These are phyloP conservation scores for Bonia amplexicaulis DNA, from an alignment of 176 grass and related monocot species.

Conservation along the genomic window DNA sequence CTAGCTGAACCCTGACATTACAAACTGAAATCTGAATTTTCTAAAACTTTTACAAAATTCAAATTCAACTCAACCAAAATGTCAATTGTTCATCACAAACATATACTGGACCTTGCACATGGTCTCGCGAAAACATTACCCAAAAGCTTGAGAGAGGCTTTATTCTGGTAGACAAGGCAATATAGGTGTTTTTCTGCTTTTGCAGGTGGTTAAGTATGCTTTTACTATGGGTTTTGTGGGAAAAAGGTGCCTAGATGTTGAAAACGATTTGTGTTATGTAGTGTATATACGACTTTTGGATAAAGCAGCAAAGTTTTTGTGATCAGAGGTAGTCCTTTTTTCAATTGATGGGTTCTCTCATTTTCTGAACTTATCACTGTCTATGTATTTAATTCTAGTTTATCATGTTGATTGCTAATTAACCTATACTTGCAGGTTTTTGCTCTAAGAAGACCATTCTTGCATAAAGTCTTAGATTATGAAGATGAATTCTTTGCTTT, in stretches of 20 bases:
- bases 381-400: neutral
- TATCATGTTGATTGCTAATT: neutral
- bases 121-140: neutral
- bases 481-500: constrained; percentile 96
- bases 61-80: no score
- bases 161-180: neutral
- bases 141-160: neutral
- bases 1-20: no score
- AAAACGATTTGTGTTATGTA: neutral
- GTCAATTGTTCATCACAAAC: no score
- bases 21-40: no score
- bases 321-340: neutral
- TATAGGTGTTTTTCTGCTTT: neutral
- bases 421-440: constrained; percentile 52
- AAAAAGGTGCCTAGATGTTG: neutral
- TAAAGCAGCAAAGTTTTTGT: neutral
- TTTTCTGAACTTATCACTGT: neutral
- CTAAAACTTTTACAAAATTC: no score
- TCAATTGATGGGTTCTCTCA: neutral
- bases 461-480: constrained; percentile 94
- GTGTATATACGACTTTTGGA: neutral
- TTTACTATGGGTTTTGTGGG: neutral
- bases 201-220: neutral
- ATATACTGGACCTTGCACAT: no score
- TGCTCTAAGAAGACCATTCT: constrained; percentile 80